Evolutionary conservation across 495 filamentous ascomycete genomes (phyloP).

Genomic region (Patellaria atrata): DNA sequence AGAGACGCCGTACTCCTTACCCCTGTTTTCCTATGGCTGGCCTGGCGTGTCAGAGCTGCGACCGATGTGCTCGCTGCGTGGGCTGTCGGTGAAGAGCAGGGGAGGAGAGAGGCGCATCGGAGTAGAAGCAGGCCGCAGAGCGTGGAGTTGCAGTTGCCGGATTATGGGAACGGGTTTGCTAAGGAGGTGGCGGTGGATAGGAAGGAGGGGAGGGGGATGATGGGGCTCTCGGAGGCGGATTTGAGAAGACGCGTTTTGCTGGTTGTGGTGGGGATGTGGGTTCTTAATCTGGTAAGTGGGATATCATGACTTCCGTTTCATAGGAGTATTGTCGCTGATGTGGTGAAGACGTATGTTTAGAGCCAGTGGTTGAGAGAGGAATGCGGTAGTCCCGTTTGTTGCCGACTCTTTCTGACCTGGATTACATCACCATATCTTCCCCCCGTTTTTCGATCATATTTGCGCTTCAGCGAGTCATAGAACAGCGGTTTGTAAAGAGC

Average conservation of each 20-base stretch:
- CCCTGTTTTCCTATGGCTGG: constrained; percentile 14
- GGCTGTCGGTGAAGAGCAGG: constrained; percentile 2
- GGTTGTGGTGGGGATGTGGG: constrained; percentile 1
- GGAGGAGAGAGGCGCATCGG: neutral
- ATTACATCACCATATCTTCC: no score
- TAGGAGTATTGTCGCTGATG: no score
- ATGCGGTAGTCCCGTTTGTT: no score
- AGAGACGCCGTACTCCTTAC: constrained; percentile 15
- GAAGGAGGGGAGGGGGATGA: neutral
- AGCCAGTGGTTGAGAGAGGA: no score
- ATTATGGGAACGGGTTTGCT: constrained; percentile 3
- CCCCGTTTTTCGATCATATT: no score
- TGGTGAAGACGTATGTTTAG: no score
- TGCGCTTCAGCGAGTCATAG: no score
- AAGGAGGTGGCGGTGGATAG: neutral
- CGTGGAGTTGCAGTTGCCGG: constrained; percentile 2
- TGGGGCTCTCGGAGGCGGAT: neutral
- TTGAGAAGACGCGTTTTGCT: neutral
- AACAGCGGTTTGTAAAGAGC: no score
- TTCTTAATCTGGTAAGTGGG: constrained; percentile 3
- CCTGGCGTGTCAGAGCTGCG: constrained; percentile 2
- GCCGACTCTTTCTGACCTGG: no score
- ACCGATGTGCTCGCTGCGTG: constrained; percentile 6
- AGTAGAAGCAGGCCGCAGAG: neutral
- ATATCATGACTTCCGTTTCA: no score